phyloP scores from a whole-genome alignment of 345 rosid species.

The Arabidopsis suecica region DNA sequence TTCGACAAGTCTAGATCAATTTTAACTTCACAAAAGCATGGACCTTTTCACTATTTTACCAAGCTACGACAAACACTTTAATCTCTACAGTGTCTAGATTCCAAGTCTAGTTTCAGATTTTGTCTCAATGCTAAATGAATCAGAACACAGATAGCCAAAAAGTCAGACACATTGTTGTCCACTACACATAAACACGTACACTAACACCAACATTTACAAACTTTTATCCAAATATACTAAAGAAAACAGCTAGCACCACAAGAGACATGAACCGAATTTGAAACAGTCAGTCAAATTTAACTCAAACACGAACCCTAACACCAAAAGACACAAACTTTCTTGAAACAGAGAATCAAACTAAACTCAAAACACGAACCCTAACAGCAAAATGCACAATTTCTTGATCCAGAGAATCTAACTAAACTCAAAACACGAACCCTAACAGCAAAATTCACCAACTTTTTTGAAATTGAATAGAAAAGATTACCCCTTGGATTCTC shows the following conservation, averaged over 20 bases:
- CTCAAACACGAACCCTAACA: not conserved
- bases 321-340: not conserved
- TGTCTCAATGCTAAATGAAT: too few species aligned
- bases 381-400: too few species aligned
- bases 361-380: not conserved
- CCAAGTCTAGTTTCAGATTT: not conserved
- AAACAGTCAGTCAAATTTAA: not conserved
- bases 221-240: too few species aligned
- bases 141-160: not conserved
- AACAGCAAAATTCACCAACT: not conserved
- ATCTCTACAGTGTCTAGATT: too few species aligned
- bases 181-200: not conserved
- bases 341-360: not conserved
- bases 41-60: too few species aligned
- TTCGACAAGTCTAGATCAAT: too few species aligned
- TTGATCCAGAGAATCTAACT: not conserved
- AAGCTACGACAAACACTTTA: too few species aligned
- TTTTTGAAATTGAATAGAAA: not conserved
- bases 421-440: not conserved
- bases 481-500: constrained; percentile 82
- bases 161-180: not conserved
- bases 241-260: not conserved
- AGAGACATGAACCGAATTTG: not conserved
- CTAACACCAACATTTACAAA: not conserved
- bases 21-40: too few species aligned